Base-by-base conservation (phyloP, 768 basidiomycete genomes). In the Lactarius evosmus region DNA sequence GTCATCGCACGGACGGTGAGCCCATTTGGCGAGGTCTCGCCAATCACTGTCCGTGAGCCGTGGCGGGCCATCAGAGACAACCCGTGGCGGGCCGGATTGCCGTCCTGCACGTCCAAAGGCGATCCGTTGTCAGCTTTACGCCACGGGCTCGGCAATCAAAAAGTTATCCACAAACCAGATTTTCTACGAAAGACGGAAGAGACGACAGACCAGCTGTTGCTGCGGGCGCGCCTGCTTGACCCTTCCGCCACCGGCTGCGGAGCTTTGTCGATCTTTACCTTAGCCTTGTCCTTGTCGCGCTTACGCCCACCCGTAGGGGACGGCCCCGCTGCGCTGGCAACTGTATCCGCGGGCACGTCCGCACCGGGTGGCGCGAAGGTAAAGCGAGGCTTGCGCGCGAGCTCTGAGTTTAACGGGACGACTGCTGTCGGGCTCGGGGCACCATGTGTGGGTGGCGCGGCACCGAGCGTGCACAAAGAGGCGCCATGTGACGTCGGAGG, bases 11-110 rank as follows among this genome's bases (percentile, higher is more conserved):
- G 66, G 67, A 12, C 84, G 84, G 36, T 78, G 77, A 7, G 84
- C 81, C 75, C 80, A 84, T 59, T 82, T 80, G 1, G 80, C 84
- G 70, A 80, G 85, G 41, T 78, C 78, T 67, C 82, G 81, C 82
- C 83, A 86, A 41, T 82, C 83, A 5, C 71, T 67, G 2, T 74
- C 70, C 12, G 74, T 69, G 27, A 74, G 55, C 12, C 32, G 57
- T 11, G 65, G 62, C n/a, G 36, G 52, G 7, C 9, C 33, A 11
- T 50, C 58, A 8, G 53, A 8, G 30, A 34, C 52, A 3, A 30
- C 16, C 1, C 41, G 32, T 4, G 60, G 38, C 64, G 64, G 64
- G n/a, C 64, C 64, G 64, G 64, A 17, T 11, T 14, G 59, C 64
- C 64, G 64, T 57, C 49, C 59, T 57, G 27, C 22, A 32, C 6